phyloP scores from a whole-genome alignment of 2,329 filamentous ascomycete species.

The Alternaria longipes region DNA sequence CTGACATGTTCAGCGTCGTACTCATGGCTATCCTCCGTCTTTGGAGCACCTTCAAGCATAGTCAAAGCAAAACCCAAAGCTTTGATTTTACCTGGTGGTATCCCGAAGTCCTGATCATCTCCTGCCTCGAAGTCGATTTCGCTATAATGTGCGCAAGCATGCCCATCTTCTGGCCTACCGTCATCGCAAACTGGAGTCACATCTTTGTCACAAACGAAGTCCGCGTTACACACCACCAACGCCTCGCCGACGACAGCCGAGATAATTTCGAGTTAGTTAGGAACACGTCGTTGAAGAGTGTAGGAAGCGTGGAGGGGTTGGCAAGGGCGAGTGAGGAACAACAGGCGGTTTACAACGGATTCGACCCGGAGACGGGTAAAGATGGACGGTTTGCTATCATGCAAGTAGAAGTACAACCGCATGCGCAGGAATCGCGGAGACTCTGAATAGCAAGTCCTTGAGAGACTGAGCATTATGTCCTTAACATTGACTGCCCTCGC shows the following conservation, averaged over 20 bases:
- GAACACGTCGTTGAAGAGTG: conserved; percentile 31
- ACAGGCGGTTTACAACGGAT: conserved; percentile 20
- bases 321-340: conserved; percentile 24
- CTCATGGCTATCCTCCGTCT: conserved; percentile 42
- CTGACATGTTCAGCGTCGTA: conserved; percentile 34
- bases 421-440: conserved; percentile 6
- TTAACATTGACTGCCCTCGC: background rate
- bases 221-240: conserved; percentile 37
- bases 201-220: conserved; percentile 50
- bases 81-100: conserved; percentile 48
- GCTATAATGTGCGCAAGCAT: conserved; percentile 50
- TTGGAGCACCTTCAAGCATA: conserved; percentile 38
- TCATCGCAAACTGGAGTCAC: conserved; percentile 37
- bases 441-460: background rate
- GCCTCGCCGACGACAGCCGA: conserved; percentile 15
- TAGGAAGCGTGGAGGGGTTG: conserved; percentile 32
- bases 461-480: background rate
- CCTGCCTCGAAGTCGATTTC: conserved; percentile 46
- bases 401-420: conserved; percentile 18
- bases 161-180: conserved; percentile 50
- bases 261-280: conserved; percentile 33
- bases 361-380: conserved; percentile 18
- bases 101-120: conserved; percentile 40
- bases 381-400: conserved; percentile 6
- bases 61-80: conserved; percentile 11